phyloP scores from a whole-genome alignment of 805 yeast genomes.

The Pichia eremophila region DNA sequence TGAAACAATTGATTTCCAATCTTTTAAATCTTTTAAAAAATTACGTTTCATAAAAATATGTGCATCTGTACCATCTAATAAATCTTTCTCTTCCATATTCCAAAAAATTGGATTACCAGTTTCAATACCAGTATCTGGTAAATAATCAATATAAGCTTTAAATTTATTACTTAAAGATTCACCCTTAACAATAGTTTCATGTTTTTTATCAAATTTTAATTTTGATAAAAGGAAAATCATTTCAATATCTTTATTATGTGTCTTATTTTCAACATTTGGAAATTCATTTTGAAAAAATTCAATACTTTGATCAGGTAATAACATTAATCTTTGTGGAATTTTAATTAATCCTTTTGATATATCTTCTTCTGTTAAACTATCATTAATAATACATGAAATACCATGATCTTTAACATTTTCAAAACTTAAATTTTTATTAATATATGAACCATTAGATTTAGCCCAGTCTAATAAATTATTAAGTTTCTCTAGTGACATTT shows the following conservation, averaged over 20 bases:
- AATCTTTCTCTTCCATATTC: conserved; percentile 39
- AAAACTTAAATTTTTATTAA: conserved; percentile 29
- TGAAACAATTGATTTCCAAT: conserved; percentile 40
- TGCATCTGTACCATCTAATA: conserved; percentile 62
- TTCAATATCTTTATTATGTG: conserved; percentile 23
- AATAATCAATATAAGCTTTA: conserved; percentile 36
- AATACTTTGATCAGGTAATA: conserved; percentile 29
- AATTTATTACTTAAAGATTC: conserved; percentile 21
- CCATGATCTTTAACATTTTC: conserved; percentile 25
- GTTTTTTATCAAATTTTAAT: conserved; percentile 28
- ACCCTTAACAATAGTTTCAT: conserved; percentile 9
- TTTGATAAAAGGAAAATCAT: conserved; percentile 33
- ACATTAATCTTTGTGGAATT: conserved; percentile 30
- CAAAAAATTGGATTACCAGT: conserved; percentile 63
- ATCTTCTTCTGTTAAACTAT: conserved; percentile 4
- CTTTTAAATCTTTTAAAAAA: conserved; percentile 39
- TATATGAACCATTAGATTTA: conserved; percentile 27
- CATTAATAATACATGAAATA: conserved; percentile 23
- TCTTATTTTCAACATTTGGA: neutral
- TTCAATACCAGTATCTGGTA: conserved; percentile 33
- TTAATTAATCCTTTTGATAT: conserved; percentile 20
- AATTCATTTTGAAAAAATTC: conserved; percentile 18
- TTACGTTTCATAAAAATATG: conserved; percentile 44
- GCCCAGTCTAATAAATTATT: conserved; percentile 20
- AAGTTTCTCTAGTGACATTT: neutral